Conservation (phyloP, 1,284 basidiomycete species). For the Sporisorium graminicola region DNA sequence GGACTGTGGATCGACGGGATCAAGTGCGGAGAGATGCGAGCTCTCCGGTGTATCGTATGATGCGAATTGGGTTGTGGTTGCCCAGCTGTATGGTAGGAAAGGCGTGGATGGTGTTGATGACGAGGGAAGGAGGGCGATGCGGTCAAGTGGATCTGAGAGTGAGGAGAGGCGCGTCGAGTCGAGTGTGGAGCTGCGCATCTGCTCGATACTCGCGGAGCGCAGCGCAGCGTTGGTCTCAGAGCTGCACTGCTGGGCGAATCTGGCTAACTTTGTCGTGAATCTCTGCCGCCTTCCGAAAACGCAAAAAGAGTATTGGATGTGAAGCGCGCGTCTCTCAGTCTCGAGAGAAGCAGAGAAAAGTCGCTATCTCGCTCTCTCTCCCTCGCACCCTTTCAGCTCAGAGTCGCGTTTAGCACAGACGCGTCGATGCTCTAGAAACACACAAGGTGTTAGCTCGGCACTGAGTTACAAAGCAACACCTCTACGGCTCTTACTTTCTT, state of each 20-base stretch:
- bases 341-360: not conserved
- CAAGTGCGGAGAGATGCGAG: not conserved
- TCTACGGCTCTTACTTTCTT: too few relatives aligned
- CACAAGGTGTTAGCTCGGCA: not conserved
- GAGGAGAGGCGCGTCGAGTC: constrained; percentile 9
- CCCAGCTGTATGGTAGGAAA: not conserved
- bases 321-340: not conserved
- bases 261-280: too few relatives aligned
- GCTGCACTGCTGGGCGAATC: constrained; percentile 2
- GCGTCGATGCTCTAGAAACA: constrained; percentile 15
- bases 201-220: not conserved
- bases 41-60: not conserved
- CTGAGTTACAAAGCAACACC: not conserved
- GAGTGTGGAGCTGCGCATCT: constrained; percentile 13
- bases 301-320: constrained; percentile 14
- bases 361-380: not conserved
- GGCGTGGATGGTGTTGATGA: not conserved
- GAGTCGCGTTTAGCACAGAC: constrained; percentile 35
- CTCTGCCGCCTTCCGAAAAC: too few relatives aligned
- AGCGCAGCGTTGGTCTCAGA: constrained; percentile 2
- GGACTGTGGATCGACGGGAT: not conserved
- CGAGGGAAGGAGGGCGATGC: not conserved
- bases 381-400: not conserved
- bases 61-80: not conserved
- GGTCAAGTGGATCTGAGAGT: not conserved